These are phyloP conservation scores for Neofusicoccum laricinum DNA, from an alignment of 2,329 filamentous ascomycete genomes.

Conservation along the genomic window DNA sequence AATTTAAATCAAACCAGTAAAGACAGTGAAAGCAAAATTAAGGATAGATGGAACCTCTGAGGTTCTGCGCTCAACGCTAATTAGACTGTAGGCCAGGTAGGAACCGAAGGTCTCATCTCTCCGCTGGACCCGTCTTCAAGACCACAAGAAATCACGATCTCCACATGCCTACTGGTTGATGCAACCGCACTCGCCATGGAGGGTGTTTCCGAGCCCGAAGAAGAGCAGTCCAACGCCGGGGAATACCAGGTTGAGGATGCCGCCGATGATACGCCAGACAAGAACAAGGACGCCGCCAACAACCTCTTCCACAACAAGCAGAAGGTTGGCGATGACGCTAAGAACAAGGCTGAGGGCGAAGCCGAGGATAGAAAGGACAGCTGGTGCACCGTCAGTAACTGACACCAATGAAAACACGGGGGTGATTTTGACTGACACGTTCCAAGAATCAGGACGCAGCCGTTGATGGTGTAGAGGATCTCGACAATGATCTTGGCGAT, in stretches of 20 bases:
- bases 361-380: constrained; percentile 1
- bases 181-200: constrained; percentile 1
- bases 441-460: constrained; percentile 41
- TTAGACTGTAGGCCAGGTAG: no score
- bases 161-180: neutral
- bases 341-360: constrained; percentile 11
- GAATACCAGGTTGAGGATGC: neutral
- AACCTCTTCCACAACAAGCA: neutral
- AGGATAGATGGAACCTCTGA: no score
- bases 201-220: neutral
- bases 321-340: constrained; percentile 15
- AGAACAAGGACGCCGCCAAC: constrained; percentile 1
- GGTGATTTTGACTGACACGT: constrained; percentile 1
- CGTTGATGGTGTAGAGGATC: constrained; percentile 43
- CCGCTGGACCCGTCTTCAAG: no score
- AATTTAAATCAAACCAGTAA: no score
- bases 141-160: neutral
- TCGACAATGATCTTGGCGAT: constrained; percentile 46
- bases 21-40: no score
- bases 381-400: neutral
- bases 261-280: neutral
- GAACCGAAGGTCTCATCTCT: no score
- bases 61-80: no score
- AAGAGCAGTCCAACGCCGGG: neutral
- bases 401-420: neutral